Conservation (phyloP, 2,329 filamentous ascomycete species). For the Colletotrichum endophyticum region DNA sequence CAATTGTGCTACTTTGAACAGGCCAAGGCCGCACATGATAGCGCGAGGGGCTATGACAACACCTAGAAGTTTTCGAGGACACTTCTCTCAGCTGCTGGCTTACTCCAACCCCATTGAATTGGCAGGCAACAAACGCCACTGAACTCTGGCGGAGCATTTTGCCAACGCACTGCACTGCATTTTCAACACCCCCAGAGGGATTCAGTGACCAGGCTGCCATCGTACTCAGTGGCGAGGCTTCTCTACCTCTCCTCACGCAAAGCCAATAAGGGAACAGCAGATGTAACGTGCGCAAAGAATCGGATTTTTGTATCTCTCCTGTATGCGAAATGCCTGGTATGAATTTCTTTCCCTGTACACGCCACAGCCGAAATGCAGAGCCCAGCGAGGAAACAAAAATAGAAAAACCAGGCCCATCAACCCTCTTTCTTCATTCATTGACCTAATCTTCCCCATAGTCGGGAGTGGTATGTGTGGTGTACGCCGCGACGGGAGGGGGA, state of each 20-base stretch:
- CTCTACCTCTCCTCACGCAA: too few species aligned
- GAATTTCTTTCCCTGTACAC: slow-evolving; percentile 52
- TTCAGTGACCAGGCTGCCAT: not conserved
- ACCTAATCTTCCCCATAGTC: not conserved
- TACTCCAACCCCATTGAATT: too few species aligned
- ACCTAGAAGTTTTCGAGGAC: too few species aligned
- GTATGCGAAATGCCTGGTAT: slow-evolving; percentile 57
- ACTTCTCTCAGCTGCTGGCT: too few species aligned
- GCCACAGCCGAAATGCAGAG: slow-evolving; percentile 60
- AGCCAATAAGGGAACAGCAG: not conserved
- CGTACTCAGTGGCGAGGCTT: too few species aligned
- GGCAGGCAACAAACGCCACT: too few species aligned
- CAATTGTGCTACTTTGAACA: too few species aligned
- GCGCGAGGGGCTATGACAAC: too few species aligned
- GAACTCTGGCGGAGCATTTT: too few species aligned
- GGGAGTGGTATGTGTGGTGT: not conserved
- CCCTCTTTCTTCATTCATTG: not conserved
- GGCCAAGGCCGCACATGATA: too few species aligned
- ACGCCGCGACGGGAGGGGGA: not conserved
- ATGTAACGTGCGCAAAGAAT: slow-evolving; percentile 24
- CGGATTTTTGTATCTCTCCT: slow-evolving; percentile 40
- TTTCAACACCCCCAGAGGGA: not conserved
- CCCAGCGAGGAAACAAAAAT: slow-evolving; percentile 39
- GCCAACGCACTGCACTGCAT: too few species aligned
- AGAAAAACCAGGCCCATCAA: slow-evolving; percentile 24